Evolutionary conservation across 495 filamentous ascomycete species (phyloP), one percentile per base, ranked within the genome.

Genomic region (Aspergillus homomorphus): DNA sequence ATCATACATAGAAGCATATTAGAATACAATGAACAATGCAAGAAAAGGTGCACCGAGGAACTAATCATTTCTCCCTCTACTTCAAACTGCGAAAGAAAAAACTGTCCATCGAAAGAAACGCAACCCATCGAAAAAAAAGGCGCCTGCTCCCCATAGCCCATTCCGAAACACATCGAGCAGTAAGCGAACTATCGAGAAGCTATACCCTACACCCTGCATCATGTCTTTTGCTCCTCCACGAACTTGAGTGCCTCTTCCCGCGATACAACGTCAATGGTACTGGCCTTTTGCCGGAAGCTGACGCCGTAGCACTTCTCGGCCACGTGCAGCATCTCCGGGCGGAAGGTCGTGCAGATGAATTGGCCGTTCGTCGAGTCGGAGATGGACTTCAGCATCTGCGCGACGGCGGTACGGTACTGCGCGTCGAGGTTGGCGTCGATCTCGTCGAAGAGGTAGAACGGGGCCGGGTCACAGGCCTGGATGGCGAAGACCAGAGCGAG

Each of bases 381-480:
- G 62, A 93, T 90, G 43, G 86, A 85, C 63, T 89, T 77, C 18
- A 98, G 80, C 80, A 97, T 90, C 60, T 88, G 80, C 4, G 94
- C 94, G 21, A 96, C 92, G 1, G 93, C 92, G 3, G 92, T 96
- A 41, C 94, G 85, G 77, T 98, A 98, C 74, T 97, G 94, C 8
- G 92, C 92, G 73, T 99, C 94, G 20, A 99, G 83, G 69, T 98
- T 98, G 68, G 94, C 94, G 71, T 99, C 94, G 66, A 99, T 96
- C 76, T 99, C 94, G 69, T 99, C 94, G 61, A 99, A 99, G 61
- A 99, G 90, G 73, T 98, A 96, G 77, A 99, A 98, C 14, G 94
- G 94, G 18, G 92, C 93, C 6, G 95, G 94, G 65, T 98, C 94
- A 66, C 94, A 96, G 62, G 91, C 89, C 66, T 99, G 94, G 71